Percentiles rank a stretch among this genome's conserved stretches.
Conservation (phyloP, 148 eudicot genomes). For the Amaranthus hypochondriacus region DNA sequence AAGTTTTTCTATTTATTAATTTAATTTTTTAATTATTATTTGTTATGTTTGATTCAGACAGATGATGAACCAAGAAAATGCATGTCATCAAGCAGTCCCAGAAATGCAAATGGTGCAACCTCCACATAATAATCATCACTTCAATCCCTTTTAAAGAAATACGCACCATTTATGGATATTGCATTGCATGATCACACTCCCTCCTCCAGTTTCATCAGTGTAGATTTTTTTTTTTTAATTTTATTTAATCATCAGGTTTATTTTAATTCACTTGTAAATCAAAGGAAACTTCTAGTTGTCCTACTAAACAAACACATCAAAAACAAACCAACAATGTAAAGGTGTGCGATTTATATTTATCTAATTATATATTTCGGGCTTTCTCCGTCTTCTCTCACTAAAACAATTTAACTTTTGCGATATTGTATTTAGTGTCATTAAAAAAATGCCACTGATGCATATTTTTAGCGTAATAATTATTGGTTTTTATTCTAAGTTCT, state of each 20-base stretch:
- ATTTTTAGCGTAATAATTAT: too few species aligned
- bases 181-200: not conserved
- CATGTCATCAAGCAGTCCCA: constrained; percentile 62
- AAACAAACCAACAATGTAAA: constrained; percentile 17
- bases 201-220: not conserved
- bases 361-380: constrained; percentile 21
- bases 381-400: not conserved
- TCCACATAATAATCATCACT: constrained; percentile 58
- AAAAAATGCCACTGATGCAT: too few species aligned
- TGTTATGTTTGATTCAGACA: constrained; percentile 30
- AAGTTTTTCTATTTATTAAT: too few species aligned
- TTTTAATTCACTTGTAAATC: constrained; percentile 30
- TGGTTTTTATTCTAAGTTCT: too few species aligned
- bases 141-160: constrained; percentile 42
- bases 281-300: constrained; percentile 22
- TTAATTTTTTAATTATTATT: not conserved
- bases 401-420: too few species aligned
- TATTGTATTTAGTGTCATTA: too few species aligned
- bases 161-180: constrained; percentile 8
- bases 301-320: constrained; percentile 7
- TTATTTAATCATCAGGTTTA: constrained; percentile 11
- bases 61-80: constrained; percentile 57
- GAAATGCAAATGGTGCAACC: constrained; percentile 74
- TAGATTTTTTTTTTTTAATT: not conserved
- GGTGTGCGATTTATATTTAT: constrained; percentile 21